These are phyloP conservation scores for Acanthamoeba castellanii DNA, from an alignment of 208 protist genomes.

Conservation along the genomic window DNA sequence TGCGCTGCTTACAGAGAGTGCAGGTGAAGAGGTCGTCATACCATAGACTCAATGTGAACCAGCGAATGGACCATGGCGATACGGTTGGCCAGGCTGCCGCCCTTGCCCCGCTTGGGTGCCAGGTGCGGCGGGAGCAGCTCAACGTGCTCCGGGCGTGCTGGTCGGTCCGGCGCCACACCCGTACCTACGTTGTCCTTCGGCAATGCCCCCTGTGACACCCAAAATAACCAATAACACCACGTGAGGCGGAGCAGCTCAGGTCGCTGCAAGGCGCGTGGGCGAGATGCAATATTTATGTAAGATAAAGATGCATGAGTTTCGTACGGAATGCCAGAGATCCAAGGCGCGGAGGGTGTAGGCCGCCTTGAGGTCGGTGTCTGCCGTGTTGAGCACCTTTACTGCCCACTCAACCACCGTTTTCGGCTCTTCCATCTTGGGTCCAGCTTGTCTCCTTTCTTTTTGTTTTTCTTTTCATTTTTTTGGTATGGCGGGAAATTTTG, in stretches of 20 bases:
- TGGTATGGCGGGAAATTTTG: neutral
- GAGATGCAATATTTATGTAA: neutral
- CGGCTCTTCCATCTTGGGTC: neutral
- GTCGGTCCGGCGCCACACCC: conserved; percentile 9
- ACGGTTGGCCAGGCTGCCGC: conserved; percentile 38
- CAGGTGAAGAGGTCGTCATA: neutral
- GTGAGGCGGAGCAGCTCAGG: neutral
- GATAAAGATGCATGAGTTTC: neutral
- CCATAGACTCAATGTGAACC: conserved; percentile 73
- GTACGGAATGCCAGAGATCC: neutral
- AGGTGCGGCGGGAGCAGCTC: conserved; percentile 28
- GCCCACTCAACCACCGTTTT: conserved; percentile 61
- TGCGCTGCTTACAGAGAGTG: neutral
- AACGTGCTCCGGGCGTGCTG: conserved; percentile 36
- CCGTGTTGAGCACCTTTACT: conserved; percentile 17
- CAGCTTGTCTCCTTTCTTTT: neutral
- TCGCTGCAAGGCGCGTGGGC: neutral
- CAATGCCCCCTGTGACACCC: neutral
- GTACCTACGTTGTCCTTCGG: neutral
- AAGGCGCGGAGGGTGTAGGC: conserved; percentile 17
- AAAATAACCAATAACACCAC: neutral
- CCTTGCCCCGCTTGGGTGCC: conserved; percentile 55
- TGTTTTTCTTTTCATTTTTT: neutral
- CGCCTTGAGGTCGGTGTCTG: conserved; percentile 53
- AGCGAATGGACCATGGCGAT: conserved; percentile 49